Conservation (phyloP, 345 rosid genomes). For the Boechera stricta region DNA sequence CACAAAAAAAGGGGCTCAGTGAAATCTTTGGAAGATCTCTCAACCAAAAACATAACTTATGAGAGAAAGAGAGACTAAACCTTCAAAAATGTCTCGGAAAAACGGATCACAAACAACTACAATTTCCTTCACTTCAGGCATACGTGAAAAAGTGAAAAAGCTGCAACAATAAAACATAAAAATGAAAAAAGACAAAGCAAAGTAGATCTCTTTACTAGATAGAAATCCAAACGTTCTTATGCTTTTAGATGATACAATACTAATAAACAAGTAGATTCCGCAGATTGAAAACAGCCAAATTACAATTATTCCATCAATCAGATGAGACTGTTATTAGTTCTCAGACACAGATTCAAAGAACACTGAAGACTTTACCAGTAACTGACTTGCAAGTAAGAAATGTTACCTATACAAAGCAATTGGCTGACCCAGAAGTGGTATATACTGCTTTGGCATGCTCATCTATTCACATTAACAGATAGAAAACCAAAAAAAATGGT, state of each 20-base stretch:
- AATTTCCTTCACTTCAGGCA: slow-evolving; percentile 87
- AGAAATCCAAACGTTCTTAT: neutral
- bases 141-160: slow-evolving; percentile 74
- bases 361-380: neutral
- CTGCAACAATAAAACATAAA: slow-evolving; percentile 49
- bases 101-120: slow-evolving; percentile 97
- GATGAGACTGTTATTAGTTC: neutral
- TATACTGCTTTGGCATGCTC: slow-evolving; percentile 96
- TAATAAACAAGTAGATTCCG: neutral
- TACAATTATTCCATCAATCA: neutral
- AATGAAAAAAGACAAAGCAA: neutral
- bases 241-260: neutral
- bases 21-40: slow-evolving; percentile 12
- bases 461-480: slow-evolving; percentile 67
- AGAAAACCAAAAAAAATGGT: slow-evolving; percentile 33
- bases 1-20: slow-evolving; percentile 22
- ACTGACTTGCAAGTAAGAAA: neutral
- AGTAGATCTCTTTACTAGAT: neutral
- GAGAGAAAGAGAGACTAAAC: slow-evolving; percentile 46
- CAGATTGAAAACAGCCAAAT: neutral
- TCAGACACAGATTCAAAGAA: slow-evolving; percentile 15
- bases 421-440: slow-evolving; percentile 89
- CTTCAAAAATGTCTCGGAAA: slow-evolving; percentile 87
- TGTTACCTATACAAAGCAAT: slow-evolving; percentile 93
- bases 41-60: neutral